These are phyloP conservation scores for Ogataea siamensis DNA, from an alignment of 805 yeast genomes.

Conservation along the genomic window DNA sequence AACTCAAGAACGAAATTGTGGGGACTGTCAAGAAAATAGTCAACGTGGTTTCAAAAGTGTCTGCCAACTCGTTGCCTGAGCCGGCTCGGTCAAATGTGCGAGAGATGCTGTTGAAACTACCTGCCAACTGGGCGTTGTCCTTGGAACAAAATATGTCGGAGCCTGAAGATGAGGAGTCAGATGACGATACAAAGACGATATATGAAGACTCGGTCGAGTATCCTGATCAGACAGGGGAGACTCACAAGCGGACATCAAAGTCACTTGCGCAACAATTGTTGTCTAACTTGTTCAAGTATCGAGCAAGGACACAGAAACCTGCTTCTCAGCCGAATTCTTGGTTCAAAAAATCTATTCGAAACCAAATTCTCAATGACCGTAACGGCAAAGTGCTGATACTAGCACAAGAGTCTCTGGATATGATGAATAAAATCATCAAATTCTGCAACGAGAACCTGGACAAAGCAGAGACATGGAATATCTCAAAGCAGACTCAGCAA, in stretches of 20 bases:
- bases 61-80: slow-evolving; percentile 71
- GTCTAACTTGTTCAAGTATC: slow-evolving; percentile 31
- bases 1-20: slow-evolving; percentile 78
- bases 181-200: slow-evolving; percentile 24
- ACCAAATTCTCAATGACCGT: slow-evolving; percentile 37
- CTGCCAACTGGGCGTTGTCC: slow-evolving; percentile 61
- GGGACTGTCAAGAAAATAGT: slow-evolving; percentile 88
- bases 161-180: slow-evolving; percentile 14
- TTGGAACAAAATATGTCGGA: slow-evolving; percentile 28
- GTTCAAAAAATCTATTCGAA: slow-evolving; percentile 29
- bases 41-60: slow-evolving; percentile 78
- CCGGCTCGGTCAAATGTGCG: slow-evolving; percentile 80
- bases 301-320: slow-evolving; percentile 5
- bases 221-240: slow-evolving; percentile 6
- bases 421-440: slow-evolving; percentile 77
- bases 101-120: slow-evolving; percentile 71
- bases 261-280: slow-evolving; percentile 29
- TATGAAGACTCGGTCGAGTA: slow-evolving; percentile 24
- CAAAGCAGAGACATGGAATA: slow-evolving; percentile 80
- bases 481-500: slow-evolving; percentile 30
- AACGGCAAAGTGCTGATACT: slow-evolving; percentile 75
- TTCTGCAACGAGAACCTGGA: slow-evolving; percentile 84
- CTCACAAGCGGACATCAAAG: slow-evolving; percentile 13
- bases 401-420: slow-evolving; percentile 86
- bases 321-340: slow-evolving; percentile 16